A percentile compares a stretch with the other conserved stretches of the same genome.
These are phyloP conservation scores for Dichomitus squalens DNA, from an alignment of 1,284 basidiomycete genomes.

Conservation along the genomic window DNA sequence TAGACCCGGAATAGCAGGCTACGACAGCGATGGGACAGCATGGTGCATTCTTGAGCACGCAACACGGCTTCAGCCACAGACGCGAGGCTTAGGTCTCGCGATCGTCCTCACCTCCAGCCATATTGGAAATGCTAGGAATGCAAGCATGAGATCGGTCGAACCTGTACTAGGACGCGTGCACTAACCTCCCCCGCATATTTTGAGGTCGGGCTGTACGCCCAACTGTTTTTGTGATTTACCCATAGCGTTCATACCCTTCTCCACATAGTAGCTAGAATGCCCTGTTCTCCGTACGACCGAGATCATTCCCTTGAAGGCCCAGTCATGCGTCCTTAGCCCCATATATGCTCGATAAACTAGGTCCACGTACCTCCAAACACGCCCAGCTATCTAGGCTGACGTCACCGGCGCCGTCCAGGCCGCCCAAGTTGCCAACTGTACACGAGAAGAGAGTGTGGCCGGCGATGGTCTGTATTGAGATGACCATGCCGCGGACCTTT, in stretches of 20 bases:
- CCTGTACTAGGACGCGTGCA: constrained; percentile 9
- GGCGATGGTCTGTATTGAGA: constrained; percentile 75
- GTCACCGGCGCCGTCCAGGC: constrained; percentile 64
- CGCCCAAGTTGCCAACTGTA: constrained; percentile 77
- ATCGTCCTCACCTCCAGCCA: constrained; percentile 67
- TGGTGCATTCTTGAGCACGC: constrained; percentile 62
- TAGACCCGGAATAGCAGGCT: constrained; percentile 81
- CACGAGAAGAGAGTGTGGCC: constrained; percentile 81
- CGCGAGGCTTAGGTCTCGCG: not conserved
- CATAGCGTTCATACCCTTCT: constrained; percentile 80
- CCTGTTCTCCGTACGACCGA: constrained; percentile 78
- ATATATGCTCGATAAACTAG: not conserved
- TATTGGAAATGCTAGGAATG: constrained; percentile 69
- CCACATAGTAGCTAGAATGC: constrained; percentile 81
- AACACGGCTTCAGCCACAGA: constrained; percentile 10
- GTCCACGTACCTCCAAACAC: constrained; percentile 51
- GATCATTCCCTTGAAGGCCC: constrained; percentile 58
- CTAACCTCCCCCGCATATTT: constrained; percentile 76
- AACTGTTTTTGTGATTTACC: constrained; percentile 74
- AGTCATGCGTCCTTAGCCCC: not conserved
- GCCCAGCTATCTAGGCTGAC: constrained; percentile 81
- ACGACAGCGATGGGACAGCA: constrained; percentile 81
- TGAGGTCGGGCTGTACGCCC: constrained; percentile 63
- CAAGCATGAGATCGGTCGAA: not conserved
- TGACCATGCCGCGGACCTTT: constrained; percentile 77